Conservation (phyloP, 2,329 filamentous ascomycete species). For the Colletotrichum zoysiae region DNA sequence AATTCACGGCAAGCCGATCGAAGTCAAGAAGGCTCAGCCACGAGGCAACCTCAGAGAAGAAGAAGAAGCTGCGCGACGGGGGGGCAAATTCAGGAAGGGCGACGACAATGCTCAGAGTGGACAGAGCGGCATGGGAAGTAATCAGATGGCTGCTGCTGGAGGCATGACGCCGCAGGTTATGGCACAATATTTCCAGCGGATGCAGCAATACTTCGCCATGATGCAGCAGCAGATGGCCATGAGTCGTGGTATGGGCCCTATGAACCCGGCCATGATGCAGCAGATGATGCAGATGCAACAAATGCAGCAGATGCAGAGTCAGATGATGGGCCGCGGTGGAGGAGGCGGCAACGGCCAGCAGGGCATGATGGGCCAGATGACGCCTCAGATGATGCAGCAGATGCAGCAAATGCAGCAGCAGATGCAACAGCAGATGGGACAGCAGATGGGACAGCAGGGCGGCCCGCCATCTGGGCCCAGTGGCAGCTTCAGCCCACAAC, state of each 20-base stretch:
- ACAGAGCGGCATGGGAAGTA: conserved; percentile 51
- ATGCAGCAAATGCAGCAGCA: conserved; percentile 70
- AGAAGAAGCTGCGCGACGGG: conserved; percentile 76
- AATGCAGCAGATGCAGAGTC: conserved; percentile 66
- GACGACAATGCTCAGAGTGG: conserved; percentile 53
- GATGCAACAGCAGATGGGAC: conserved; percentile 52
- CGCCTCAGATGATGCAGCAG: conserved; percentile 71
- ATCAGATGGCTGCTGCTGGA: conserved; percentile 59
- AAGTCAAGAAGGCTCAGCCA: conserved; percentile 98
- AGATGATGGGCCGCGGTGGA: conserved; percentile 62
- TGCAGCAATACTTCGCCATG: conserved; percentile 97
- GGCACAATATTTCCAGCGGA: conserved; percentile 98
- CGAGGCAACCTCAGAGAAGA: conserved; percentile 94
- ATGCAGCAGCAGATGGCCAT: conserved; percentile 95
- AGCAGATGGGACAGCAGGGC: conserved; percentile 41
- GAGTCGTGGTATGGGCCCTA: conserved; percentile 75
- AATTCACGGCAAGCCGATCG: conserved; percentile 95
- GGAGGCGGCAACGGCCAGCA: conserved; percentile 52
- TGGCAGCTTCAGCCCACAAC: conserved; percentile 46
- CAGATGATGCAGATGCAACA: conserved; percentile 81
- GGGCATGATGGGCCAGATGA: conserved; percentile 59
- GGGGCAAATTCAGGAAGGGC: conserved; percentile 69
- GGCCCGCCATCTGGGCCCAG: conserved; percentile 42
- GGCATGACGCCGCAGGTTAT: conserved; percentile 97
- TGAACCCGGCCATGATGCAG: conserved; percentile 83